Percentiles rank a stretch among this genome's conserved stretches.
These are phyloP conservation scores for Raddia distichophylla DNA, from an alignment of 176 grass and related monocot species.

Conservation along the genomic window DNA sequence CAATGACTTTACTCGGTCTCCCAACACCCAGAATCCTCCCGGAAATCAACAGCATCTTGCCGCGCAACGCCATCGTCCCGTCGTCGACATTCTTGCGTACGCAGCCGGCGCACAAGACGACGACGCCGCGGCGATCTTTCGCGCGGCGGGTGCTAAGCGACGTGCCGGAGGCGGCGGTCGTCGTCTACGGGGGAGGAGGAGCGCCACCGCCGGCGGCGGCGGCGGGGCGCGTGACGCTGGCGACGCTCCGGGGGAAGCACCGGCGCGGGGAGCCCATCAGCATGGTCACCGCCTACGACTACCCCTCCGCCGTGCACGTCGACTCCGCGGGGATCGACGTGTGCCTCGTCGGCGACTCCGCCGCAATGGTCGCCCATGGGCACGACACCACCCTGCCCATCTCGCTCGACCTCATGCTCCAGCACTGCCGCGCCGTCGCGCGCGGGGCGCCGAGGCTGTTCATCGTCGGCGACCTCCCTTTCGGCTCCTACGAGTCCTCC, in stretches of 20 bases:
- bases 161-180: constrained; percentile 65
- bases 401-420: constrained; percentile 79
- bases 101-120: constrained; percentile 17
- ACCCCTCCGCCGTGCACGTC: constrained; percentile 89
- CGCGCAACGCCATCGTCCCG: too few species aligned
- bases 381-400: constrained; percentile 92
- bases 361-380: constrained; percentile 98
- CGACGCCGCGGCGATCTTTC: constrained; percentile 16
- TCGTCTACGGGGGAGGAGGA: constrained; percentile 69
- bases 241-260: constrained; percentile 75
- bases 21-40: too few species aligned
- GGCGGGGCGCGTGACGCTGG: constrained; percentile 67
- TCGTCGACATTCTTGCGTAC: neutral
- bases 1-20: too few species aligned
- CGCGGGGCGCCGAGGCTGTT: constrained; percentile 72
- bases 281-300: constrained; percentile 96
- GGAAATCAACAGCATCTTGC: too few species aligned
- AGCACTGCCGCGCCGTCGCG: constrained; percentile 88
- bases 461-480: constrained; percentile 85
- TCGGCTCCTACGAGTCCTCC: constrained; percentile 84
- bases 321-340: constrained; percentile 86
- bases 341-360: constrained; percentile 91
- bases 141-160: constrained; percentile 28
- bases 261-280: constrained; percentile 81
- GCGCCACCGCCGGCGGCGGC: constrained; percentile 44